Base-by-base conservation (phyloP, 2,329 filamentous ascomycete species). In the Tolypocladium nubicola region DNA sequence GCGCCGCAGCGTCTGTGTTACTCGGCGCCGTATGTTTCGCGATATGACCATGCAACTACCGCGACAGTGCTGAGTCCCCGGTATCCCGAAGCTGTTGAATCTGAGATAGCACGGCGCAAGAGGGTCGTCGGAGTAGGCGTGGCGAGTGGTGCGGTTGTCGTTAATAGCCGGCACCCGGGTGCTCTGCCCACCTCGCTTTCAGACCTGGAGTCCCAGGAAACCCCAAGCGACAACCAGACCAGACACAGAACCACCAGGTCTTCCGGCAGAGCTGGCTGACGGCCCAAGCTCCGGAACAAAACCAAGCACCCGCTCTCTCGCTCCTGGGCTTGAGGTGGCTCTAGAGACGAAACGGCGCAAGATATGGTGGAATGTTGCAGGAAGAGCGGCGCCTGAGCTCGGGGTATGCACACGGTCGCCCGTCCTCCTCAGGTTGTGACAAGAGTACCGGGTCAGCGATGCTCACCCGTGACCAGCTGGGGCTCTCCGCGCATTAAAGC, bases 401-500 rank as follows among this genome's bases (percentile, higher is more conserved):
- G 61, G 57, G 26, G 62, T 61, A 57, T 61, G 61, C 59, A 59
- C 56, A 57, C 53, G 60, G 40, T 53, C 61, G 54, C 60, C 59
- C 61, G 52, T 56, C 59, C 59, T 35, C 58, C 57, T 58, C 54
- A 58, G 54, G 59, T 37, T 50, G 30, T n/a, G 16, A 50, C 47
- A 50, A 50, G 47, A 50, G 47, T 35, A 50, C 47, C 47, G 47
- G 68, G 62, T 56, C 68, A 66, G 61, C 66, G 65, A 63, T 62
- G 62, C 63, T 55, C 57, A 66, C 64, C 65, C 66, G 67, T 68
- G 66, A 67, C 71, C 71, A 71, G 72, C 70, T 71, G 73, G 75
- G 73, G 71, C 71, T 74, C 71, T 73, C 72, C 70, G 71, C 70
- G 68, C 71, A 69, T 72, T 73, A 73, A 73, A 74, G 67, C 73